Percentiles rank a stretch among this genome's conserved stretches.
Evolutionary conservation across 2,329 filamentous ascomycete species (phyloP).

Genomic region (Colletotrichum sp.): DNA sequence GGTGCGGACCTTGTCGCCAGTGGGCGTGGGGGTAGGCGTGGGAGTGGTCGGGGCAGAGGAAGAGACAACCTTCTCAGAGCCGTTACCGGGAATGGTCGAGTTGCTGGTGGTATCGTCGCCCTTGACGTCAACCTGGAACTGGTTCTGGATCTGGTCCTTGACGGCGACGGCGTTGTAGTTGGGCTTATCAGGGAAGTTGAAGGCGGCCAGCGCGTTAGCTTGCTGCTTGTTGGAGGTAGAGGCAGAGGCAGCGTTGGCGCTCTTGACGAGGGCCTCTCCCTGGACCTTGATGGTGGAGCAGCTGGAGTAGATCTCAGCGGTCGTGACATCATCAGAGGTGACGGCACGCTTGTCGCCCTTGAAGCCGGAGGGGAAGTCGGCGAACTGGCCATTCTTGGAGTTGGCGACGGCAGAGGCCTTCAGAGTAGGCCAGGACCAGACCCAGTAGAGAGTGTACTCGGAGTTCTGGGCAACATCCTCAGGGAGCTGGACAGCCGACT

Average conservation of each 20-base stretch:
- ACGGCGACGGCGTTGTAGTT: constrained; percentile 50
- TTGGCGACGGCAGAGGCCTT: constrained; percentile 43
- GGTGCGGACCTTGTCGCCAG: constrained; percentile 2
- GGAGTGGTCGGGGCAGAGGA: constrained; percentile 23
- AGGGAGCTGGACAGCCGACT: constrained; percentile 81
- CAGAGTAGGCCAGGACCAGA: constrained; percentile 89
- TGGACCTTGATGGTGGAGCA: constrained; percentile 21
- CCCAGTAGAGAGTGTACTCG: constrained; percentile 87
- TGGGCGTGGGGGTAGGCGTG: not conserved
- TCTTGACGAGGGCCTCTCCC: constrained; percentile 10
- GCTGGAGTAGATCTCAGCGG: constrained; percentile 43
- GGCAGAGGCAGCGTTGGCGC: constrained; percentile 7
- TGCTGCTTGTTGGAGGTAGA: constrained; percentile 20
- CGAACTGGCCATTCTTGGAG: constrained; percentile 45
- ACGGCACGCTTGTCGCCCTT: constrained; percentile 18
- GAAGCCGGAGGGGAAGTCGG: constrained; percentile 38
- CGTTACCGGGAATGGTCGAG: constrained; percentile 20
- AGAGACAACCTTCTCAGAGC: constrained; percentile 22
- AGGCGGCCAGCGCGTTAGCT: not conserved
- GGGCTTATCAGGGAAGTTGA: constrained; percentile 38
- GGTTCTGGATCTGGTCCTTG: constrained; percentile 46
- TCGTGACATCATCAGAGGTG: constrained; percentile 15
- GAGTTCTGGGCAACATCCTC: constrained; percentile 64
- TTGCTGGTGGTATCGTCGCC: constrained; percentile 16
- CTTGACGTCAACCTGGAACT: constrained; percentile 49